A percentile compares a stretch with the other conserved stretches of the same genome.
phyloP scores from a whole-genome alignment of 257 asterid genomes.

The Solanum virginianum region DNA sequence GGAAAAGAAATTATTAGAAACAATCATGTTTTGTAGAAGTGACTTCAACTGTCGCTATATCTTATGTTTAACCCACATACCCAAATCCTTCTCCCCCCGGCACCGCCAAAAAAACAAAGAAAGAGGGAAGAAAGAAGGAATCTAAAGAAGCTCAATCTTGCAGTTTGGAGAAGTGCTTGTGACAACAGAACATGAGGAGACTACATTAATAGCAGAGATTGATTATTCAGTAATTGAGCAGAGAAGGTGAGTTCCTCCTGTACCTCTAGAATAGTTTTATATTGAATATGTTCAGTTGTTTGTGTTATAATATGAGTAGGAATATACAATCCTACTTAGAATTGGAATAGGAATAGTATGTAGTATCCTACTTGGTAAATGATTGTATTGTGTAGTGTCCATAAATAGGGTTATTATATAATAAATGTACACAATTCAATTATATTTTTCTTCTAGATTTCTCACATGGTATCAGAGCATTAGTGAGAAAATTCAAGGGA shows the following conservation, averaged over 20 bases:
- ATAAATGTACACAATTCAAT: too few species aligned
- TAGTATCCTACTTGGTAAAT: too few species aligned
- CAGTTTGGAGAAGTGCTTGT: slow-evolving; percentile 92
- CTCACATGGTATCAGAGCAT: too few species aligned
- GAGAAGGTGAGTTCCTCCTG: slow-evolving; percentile 43
- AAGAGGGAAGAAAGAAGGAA: neutral
- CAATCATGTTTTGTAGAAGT: neutral
- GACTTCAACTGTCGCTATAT: neutral
- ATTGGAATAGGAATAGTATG: too few species aligned
- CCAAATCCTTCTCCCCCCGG: neutral
- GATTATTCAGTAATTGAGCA: slow-evolving; percentile 76
- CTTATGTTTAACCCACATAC: neutral
- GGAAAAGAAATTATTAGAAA: neutral
- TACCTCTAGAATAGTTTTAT: neutral
- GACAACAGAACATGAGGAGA: slow-evolving; percentile 86
- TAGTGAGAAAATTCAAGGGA: too few species aligned
- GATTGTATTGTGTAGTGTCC: too few species aligned
- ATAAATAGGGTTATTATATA: too few species aligned
- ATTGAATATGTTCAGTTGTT: neutral
- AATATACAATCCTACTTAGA: too few species aligned
- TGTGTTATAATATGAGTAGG: too few species aligned
- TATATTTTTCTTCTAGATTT: too few species aligned
- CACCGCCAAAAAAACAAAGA: neutral
- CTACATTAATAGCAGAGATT: slow-evolving; percentile 50
- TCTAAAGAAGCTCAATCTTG: slow-evolving; percentile 18